These are phyloP conservation scores for Malassezia sympodialis DNA, from an alignment of 1,284 basidiomycete genomes.

Conservation along the genomic window DNA sequence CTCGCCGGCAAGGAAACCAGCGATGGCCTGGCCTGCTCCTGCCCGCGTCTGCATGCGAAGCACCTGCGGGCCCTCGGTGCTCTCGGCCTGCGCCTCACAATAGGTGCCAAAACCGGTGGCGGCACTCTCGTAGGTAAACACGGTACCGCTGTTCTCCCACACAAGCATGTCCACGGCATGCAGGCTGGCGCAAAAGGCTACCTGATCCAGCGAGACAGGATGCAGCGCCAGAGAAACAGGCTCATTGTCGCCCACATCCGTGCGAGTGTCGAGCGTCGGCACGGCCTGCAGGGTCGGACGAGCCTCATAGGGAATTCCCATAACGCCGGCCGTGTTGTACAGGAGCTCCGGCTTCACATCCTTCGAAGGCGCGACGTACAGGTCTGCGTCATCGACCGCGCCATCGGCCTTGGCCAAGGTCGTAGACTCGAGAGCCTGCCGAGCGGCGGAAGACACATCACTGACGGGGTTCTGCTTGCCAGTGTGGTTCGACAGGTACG, in stretches of 20 bases:
- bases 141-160: conserved; percentile 34
- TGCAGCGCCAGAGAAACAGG: neutral
- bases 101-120: conserved; percentile 39
- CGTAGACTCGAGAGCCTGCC: neutral
- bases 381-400: neutral
- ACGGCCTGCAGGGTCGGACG: conserved; percentile 1
- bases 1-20: conserved; percentile 37
- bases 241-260: neutral
- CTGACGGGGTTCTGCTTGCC: neutral
- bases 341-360: neutral
- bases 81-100: conserved; percentile 31
- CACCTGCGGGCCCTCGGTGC: conserved; percentile 31
- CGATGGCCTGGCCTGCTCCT: conserved; percentile 55
- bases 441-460: neutral
- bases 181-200: conserved; percentile 21
- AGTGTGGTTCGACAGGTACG: neutral
- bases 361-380: conserved; percentile 2
- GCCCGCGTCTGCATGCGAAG: conserved; percentile 50
- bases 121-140: conserved; percentile 46
- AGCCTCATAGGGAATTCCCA: conserved; percentile 14
- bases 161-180: conserved; percentile 38
- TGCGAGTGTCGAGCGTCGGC: conserved; percentile 4
- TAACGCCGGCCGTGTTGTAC: conserved; percentile 12
- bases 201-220: conserved; percentile 1
- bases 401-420: neutral